Conservation (phyloP, 257 asterid species). For the Fraxinus quadrangulata region DNA sequence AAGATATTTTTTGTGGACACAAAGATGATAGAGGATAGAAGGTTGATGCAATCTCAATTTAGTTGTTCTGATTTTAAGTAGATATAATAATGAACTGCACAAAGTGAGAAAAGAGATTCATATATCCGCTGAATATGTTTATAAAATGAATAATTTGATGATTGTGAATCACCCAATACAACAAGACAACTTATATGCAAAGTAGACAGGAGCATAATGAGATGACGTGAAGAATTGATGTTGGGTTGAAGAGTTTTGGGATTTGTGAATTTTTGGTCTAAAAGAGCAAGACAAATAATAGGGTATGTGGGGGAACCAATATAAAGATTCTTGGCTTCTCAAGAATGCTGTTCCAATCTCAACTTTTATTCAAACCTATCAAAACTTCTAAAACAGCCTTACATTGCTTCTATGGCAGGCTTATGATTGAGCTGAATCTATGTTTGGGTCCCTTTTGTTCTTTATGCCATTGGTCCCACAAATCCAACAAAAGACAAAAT, state of each 20-base stretch:
- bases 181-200: background rate
- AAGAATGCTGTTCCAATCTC: constrained; percentile 49
- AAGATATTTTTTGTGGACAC: no score
- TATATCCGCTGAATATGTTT: background rate
- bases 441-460: constrained; percentile 46
- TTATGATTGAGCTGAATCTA: constrained; percentile 77
- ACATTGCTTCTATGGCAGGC: constrained; percentile 56
- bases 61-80: background rate
- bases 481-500: constrained; percentile 34
- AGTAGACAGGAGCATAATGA: constrained; percentile 4
- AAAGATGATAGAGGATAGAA: no score
- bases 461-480: constrained; percentile 63
- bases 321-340: constrained; percentile 84
- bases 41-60: no score
- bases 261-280: constrained; percentile 47
- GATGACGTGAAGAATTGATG: constrained; percentile 38
- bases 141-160: background rate
- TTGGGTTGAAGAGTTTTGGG: constrained; percentile 17
- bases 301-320: constrained; percentile 51
- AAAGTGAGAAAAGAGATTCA: no score
- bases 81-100: background rate
- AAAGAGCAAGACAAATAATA: constrained; percentile 56
- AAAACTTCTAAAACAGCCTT: constrained; percentile 84
- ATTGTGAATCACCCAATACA: background rate
- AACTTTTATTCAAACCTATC: constrained; percentile 84